Percentiles rank a stretch among this genome's conserved stretches.
Evolutionary conservation across 345 rosid species (phyloP).

Genomic region (Euclidium syriacum): DNA sequence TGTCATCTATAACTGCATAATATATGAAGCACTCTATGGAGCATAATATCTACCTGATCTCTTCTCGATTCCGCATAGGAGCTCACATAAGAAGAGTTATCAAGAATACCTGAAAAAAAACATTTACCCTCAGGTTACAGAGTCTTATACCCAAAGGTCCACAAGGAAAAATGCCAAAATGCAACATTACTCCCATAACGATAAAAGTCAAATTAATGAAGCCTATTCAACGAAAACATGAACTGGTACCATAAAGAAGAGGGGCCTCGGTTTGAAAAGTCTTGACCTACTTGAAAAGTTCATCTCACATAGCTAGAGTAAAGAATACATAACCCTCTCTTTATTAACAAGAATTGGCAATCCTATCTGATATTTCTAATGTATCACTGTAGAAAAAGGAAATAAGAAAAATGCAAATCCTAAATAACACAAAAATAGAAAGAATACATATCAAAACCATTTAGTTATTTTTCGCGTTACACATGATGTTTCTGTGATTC

Average conservation of each 20-base stretch:
- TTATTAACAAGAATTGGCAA: too few relatives aligned
- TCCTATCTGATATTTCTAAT: too few relatives aligned
- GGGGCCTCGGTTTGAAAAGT: background rate
- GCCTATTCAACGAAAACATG: background rate
- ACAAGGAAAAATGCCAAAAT: conserved; percentile 44
- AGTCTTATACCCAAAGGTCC: background rate
- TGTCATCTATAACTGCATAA: conserved; percentile 18
- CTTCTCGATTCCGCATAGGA: conserved; percentile 34
- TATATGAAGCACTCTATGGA: too few relatives aligned
- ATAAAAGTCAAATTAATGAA: background rate
- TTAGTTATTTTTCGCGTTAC: background rate
- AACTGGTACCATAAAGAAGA: background rate
- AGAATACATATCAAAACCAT: background rate
- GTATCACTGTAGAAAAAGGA: too few relatives aligned
- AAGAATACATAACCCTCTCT: too few relatives aligned
- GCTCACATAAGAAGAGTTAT: conserved; percentile 64
- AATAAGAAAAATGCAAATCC: background rate
- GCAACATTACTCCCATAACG: conserved; percentile 45
- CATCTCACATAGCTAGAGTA: too few relatives aligned
- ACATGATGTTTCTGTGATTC: background rate
- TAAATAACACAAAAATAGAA: background rate
- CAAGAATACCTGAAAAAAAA: conserved; percentile 47
- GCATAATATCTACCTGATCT: background rate
- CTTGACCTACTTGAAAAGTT: background rate
- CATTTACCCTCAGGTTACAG: conserved; percentile 28